Base-by-base conservation (phyloP, 2,329 filamentous ascomycete genomes). In the Verticillium isaacii region DNA sequence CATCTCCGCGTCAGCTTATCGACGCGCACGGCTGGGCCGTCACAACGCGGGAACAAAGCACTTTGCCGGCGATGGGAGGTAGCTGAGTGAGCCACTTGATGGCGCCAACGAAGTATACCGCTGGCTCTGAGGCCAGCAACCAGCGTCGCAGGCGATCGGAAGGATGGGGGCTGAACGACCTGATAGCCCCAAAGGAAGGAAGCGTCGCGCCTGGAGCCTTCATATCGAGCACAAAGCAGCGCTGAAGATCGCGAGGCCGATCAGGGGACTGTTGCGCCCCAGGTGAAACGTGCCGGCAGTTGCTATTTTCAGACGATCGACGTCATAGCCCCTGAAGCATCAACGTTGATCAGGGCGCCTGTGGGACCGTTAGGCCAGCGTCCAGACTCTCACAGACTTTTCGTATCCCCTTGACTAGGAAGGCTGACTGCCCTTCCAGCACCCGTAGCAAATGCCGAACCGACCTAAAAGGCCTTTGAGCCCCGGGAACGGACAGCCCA, bases 241-340 rank as follows among this genome's bases (percentile, higher is more conserved):
- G 19, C 19, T 23, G 55, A 14, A 34, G 55, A 36, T 37, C 19
- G 32, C 32, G 23, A 37, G 19, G 55, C 23, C 55, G 55, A 57
- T 23, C 32, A 57, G 55, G 55, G 55, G n/a, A 57, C 25, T 12
- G 5, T 34, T 19, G 23, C 11, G 15, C 14, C 32, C 32, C 32
- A 36, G 32, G n/a, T 57, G 55, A 57, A 57, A 57, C 55, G 34
- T 37, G 37, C 55, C 32, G 32, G 15, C 32, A n/a, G n/a, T 34
- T 57, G 55, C 55, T 57, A 57, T 57, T 57, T 57, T 57, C 55
- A 57, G 34, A 57, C 55, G 54, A 57, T 37, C 29, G 34, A 57
- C 55, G 55, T 57, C 55, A 57, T 57, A 37, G 55, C 55, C 55
- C 55, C 55, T 57, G 55, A 57, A 23, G 17, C 55, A 36, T 57